These are phyloP conservation scores for Prototheca stagnorum DNA, from an alignment of 163 green algal genomes.

Conservation along the genomic window DNA sequence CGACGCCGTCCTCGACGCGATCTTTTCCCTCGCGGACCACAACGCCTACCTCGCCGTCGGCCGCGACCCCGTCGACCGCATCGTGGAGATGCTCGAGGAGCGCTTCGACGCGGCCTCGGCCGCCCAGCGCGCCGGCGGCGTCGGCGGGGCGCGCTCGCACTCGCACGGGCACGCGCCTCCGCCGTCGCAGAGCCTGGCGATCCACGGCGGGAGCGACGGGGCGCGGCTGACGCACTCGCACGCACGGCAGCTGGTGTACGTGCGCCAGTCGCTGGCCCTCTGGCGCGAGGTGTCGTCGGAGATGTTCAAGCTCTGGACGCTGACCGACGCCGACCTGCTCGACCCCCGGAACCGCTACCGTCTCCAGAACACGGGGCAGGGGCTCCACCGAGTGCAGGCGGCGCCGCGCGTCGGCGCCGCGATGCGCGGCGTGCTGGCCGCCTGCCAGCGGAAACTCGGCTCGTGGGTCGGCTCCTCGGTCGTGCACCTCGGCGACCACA, in stretches of 20 bases:
- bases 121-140: constrained; percentile 8
- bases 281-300: constrained; percentile 55
- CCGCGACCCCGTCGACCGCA: constrained; percentile 72
- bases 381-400: constrained; percentile 76
- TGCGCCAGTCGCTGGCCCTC: constrained; percentile 66
- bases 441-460: constrained; percentile 65
- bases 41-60: constrained; percentile 88
- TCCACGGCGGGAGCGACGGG: constrained; percentile 38
- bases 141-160: no score
- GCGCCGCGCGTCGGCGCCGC: constrained; percentile 37
- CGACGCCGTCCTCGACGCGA: constrained; percentile 62
- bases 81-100: constrained; percentile 10
- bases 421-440: constrained; percentile 57
- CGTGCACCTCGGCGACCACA: constrained; percentile 88
- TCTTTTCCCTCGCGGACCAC: constrained; percentile 87
- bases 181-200: constrained; percentile 16
- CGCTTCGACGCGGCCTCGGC: not conserved
- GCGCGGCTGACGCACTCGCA: constrained; percentile 87
- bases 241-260: constrained; percentile 54
- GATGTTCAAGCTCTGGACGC: constrained; percentile 76
- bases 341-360: constrained; percentile 53
- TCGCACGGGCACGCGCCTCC: no score
- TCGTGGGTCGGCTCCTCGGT: constrained; percentile 80
- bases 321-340: constrained; percentile 78
- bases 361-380: constrained; percentile 81